These are phyloP conservation scores for Chloroidium sp. DNA, from an alignment of 163 green algal genomes.

Conservation along the genomic window DNA sequence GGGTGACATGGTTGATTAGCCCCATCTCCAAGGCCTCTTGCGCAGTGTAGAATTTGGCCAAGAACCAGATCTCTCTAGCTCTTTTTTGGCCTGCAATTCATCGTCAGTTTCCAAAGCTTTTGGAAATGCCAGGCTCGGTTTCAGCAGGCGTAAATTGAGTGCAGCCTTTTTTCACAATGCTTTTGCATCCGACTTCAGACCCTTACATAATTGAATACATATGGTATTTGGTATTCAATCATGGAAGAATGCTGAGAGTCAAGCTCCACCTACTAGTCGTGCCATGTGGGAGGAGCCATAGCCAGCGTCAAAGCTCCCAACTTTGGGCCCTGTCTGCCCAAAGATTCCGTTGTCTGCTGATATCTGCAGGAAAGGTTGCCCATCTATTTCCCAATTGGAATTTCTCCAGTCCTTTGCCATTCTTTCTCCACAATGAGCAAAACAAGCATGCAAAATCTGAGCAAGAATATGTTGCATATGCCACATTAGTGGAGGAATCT, in stretches of 20 bases:
- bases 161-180: not conserved
- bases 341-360: constrained; percentile 97
- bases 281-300: constrained; percentile 92
- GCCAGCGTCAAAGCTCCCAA: constrained; percentile 93
- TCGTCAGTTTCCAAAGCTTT: not conserved
- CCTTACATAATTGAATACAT: not conserved
- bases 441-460: constrained; percentile 4
- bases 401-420: too few relatives aligned
- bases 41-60: constrained; percentile 83
- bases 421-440: not conserved
- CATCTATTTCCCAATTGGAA: too few relatives aligned
- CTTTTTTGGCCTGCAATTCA: constrained; percentile 77
- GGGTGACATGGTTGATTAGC: constrained; percentile 94
- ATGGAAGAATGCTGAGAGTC: not conserved
- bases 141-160: constrained; percentile 1
- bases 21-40: constrained; percentile 80
- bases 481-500: not conserved
- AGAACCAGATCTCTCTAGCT: constrained; percentile 97
- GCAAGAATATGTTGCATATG: too few relatives aligned
- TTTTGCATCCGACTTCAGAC: not conserved
- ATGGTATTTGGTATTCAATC: not conserved
- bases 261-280: constrained; percentile 50
- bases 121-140: not conserved
- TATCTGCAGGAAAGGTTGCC: constrained; percentile 44
- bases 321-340: constrained; percentile 96